Evolutionary conservation across 495 filamentous ascomycete species (phyloP), one percentile per base, ranked within the genome.

Genomic region (Talaromyces liani): DNA sequence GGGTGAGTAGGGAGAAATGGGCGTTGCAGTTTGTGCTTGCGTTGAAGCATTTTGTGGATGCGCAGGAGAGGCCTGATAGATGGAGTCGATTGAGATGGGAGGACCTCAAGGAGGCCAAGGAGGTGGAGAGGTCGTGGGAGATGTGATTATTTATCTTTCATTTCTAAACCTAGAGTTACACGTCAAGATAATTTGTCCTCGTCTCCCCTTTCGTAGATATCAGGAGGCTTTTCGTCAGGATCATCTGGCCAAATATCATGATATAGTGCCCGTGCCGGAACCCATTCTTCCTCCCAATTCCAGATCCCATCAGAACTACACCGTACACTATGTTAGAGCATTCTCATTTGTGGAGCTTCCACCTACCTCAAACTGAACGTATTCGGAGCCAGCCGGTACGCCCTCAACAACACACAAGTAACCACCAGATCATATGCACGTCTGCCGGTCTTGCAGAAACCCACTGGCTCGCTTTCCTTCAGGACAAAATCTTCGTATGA

Each of bases 11-110:
- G 58, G 67, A 78, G 66, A 68, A 72, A 6, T 84, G 81, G 81
- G 76, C 80, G 29, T 63, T 63, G 51, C 81, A 84, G 75, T 69
- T 75, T 41, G 80, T 82, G 49, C 60, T 82, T 36, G 80, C 81
- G 1, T 58, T 84, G 63, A 79, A 75, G 66, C 77, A 83, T 71
- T 80, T 74, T 69, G 68, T 75, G 58, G 73, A 78, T 58, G 72
- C 78, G 61, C 53, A 77, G 54, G 69, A 77, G 60, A 66, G 61
- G 22, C 72, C 76, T 33, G 65, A 67, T 60, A 54, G 64, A 47
- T 80, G 77, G 76, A 67, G 69, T 33, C 14, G 14, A 6, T 55
- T 79, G 59, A 60, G 69, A 22, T 80, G 76, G 76, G 33, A 57
- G 58, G 64, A 70, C 7, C 70, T 77, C 45, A 47, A 67, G 22